These are phyloP conservation scores for Phytophthora melonis DNA, from an alignment of 352 stramenopile genomes.

Conservation along the genomic window DNA sequence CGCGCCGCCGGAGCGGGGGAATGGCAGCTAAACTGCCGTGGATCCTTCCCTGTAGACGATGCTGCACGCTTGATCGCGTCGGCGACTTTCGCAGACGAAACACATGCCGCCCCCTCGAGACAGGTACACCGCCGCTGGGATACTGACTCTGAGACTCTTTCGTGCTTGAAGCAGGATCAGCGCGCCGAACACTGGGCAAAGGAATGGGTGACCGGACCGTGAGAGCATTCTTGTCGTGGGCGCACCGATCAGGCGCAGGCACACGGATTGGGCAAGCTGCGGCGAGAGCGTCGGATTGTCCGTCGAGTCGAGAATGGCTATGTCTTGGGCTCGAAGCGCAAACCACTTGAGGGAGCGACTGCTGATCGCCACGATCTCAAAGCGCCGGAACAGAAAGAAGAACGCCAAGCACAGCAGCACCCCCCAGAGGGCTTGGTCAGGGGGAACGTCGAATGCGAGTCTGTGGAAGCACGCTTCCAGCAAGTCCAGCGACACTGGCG, in stretches of 20 bases:
- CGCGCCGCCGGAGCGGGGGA: no score
- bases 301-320: not conserved
- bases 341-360: conserved; percentile 5
- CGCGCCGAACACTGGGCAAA: conserved; percentile 15
- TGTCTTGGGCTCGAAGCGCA: not conserved
- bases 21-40: no score
- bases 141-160: not conserved
- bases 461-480: no score
- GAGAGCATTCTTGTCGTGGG: conserved; percentile 16
- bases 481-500: no score
- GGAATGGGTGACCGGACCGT: not conserved
- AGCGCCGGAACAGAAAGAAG: conserved; percentile 3
- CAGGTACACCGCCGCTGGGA: conserved; percentile 4
- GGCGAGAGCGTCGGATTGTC: not conserved
- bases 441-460: no score
- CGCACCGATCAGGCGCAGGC: conserved; percentile 8
- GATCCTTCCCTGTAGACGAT: no score
- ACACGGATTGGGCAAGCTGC: not conserved
- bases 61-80: no score
- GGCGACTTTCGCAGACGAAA: not conserved
- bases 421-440: not conserved
- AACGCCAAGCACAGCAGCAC: conserved; percentile 22
- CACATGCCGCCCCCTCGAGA: not conserved
- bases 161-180: not conserved
- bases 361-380: conserved; percentile 5